Base-by-base conservation (phyloP, 2,329 filamentous ascomycete genomes). In the Ophiocordyceps robertsii region DNA sequence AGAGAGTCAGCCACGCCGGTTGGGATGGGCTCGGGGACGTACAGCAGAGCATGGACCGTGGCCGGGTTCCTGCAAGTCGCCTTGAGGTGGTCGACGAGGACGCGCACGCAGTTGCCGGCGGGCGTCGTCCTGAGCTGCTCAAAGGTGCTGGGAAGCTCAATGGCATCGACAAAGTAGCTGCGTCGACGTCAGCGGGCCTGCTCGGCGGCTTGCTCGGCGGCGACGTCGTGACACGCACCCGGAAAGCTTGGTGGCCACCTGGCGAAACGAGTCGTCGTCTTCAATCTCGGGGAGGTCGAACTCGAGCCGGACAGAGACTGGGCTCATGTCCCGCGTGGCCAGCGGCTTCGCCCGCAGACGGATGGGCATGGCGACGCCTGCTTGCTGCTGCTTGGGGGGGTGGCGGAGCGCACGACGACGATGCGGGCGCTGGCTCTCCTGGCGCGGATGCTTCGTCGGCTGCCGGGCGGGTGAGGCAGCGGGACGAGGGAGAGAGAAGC, bases 41-140 rank as follows among this genome's bases (percentile, higher is more conserved):
- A 86, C 80, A 89, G 64, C 29, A 89, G 64, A 40, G 83, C 82
- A 53, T 82, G 83, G 37, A 88, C 79, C 43, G 85, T 74, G 46
- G 75, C 76, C 6, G 75, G 77, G 56, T 88, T 83, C 44, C 75
- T 77, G 52, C 80, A 80, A 17, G 70, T 70, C 19, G 68, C 57
- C 42, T 70, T 71, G 29, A 89, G 67, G 55, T 86, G 75, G 35
- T 77, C 71, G 39, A 84, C 77, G 43, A 89, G 63, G 19, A 60
- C 55, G 27, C 66, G 73, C 53, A 75, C 67, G 50, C 65, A 75
- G 47, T 67, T 70, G 2, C 79, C 79, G 24, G 77, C 75, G 6
- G 76, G 68, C 1, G 77, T 82, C 6, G 78, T 82, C 39, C 81
- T 70, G 9, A 87, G 67, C 58, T 86, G 82, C 54, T 88, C 83